phyloP scores from a whole-genome alignment of 345 rosid genomes.

The Brassica rapa region DNA sequence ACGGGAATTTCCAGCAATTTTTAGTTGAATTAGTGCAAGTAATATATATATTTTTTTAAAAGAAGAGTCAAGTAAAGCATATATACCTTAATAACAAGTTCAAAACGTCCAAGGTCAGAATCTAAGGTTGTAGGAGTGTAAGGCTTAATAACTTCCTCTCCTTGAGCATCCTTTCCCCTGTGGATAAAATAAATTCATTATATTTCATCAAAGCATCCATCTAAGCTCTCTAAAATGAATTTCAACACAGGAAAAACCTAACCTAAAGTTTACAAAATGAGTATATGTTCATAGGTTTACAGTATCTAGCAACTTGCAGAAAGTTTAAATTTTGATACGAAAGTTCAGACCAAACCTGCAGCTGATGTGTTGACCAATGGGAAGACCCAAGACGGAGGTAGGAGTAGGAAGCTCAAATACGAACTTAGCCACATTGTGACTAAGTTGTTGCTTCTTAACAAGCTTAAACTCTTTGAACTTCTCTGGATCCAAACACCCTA shows the following conservation, averaged over 20 bases:
- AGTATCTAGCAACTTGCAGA: not conserved
- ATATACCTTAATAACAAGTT: slow-evolving; percentile 82
- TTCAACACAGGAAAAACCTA: not conserved
- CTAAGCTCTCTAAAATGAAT: not conserved
- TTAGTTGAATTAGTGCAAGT: not conserved
- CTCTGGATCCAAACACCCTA: slow-evolving; percentile 86
- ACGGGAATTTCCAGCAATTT: not conserved
- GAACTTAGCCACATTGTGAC: slow-evolving; percentile 98
- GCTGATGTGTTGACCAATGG: slow-evolving; percentile 95
- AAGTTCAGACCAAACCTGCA: slow-evolving; percentile 62
- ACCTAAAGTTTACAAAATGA: not conserved
- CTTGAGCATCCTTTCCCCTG: slow-evolving; percentile 88
- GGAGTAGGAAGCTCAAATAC: slow-evolving; percentile 71
- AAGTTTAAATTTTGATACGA: not conserved
- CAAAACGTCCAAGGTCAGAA: slow-evolving; percentile 84
- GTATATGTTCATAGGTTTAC: not conserved
- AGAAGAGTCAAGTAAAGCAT: slow-evolving; percentile 5
- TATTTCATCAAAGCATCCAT: not conserved
- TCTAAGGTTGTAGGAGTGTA: slow-evolving; percentile 95
- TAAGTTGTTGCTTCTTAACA: slow-evolving; percentile 73
- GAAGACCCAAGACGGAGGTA: slow-evolving; percentile 87
- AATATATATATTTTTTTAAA: not conserved
- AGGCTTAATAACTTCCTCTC: slow-evolving; percentile 87
- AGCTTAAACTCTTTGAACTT: slow-evolving; percentile 90
- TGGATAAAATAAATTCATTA: not conserved